Percentiles rank a stretch among this genome's conserved stretches.
These are phyloP conservation scores for Pichia gijzeniarum DNA, from an alignment of 805 yeast species.

Conservation along the genomic window DNA sequence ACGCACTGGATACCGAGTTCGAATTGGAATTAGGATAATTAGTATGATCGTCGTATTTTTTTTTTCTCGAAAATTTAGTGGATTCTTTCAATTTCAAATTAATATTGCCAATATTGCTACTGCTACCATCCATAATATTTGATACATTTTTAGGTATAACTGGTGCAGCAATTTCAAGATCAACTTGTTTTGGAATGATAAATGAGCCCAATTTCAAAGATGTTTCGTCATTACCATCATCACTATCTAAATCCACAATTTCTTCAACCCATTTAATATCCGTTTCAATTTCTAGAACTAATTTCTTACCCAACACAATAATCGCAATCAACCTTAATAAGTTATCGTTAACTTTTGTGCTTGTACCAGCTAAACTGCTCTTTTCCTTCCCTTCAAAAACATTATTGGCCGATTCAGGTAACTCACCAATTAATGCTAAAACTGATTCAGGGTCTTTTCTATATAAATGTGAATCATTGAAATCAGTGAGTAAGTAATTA, in stretches of 20 bases:
- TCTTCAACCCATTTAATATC: conserved; percentile 19
- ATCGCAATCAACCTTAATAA: conserved; percentile 30
- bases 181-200: background rate
- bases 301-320: conserved; percentile 27
- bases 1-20: background rate
- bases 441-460: conserved; percentile 25
- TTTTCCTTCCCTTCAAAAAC: background rate
- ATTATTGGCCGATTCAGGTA: conserved; percentile 11
- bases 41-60: background rate
- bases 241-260: background rate
- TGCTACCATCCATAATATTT: background rate
- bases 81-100: background rate
- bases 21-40: background rate
- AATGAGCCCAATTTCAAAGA: background rate
- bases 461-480: conserved; percentile 48
- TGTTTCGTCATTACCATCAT: background rate
- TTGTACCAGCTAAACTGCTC: conserved; percentile 16
- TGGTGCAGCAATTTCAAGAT: conserved; percentile 2
- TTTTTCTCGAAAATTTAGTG: conserved; percentile 1
- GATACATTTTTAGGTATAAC: background rate
- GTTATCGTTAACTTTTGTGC: conserved; percentile 29
- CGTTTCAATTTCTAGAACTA: conserved; percentile 23
- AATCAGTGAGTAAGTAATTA: conserved; percentile 50
- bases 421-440: conserved; percentile 30
- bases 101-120: background rate